Evolutionary conservation across 371 early-diverging fungal genomes (phyloP).

Genomic region (Rhizomucor miehei): DNA sequence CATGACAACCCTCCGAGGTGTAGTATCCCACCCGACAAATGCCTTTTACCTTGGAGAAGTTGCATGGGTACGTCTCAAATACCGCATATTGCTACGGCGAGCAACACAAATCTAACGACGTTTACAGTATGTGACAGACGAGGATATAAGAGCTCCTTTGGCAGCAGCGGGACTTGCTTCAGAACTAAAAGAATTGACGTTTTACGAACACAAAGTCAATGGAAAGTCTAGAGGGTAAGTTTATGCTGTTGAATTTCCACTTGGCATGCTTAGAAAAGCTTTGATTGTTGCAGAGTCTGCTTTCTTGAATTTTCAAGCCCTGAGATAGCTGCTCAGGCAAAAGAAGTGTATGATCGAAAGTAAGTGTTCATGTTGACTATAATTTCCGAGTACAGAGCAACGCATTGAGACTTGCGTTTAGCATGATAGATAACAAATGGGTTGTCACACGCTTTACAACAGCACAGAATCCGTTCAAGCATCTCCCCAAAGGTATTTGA

Average conservation of each 20-base stretch:
- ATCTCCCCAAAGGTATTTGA: slow-evolving; percentile 46
- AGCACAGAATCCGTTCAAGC: slow-evolving; percentile 44
- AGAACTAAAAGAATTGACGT: slow-evolving; percentile 47
- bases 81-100: not conserved
- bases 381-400: not conserved
- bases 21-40: slow-evolving; percentile 31
- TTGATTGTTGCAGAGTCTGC: slow-evolving; percentile 30
- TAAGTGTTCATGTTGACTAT: slow-evolving; percentile 13
- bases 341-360: slow-evolving; percentile 42
- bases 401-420: slow-evolving; percentile 5
- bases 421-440: slow-evolving; percentile 38
- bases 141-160: slow-evolving; percentile 39
- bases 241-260: not conserved
- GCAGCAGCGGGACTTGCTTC: slow-evolving; percentile 34
- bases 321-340: slow-evolving; percentile 38
- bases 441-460: slow-evolving; percentile 34
- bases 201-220: slow-evolving; percentile 63
- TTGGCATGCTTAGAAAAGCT: not conserved
- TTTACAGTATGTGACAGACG: slow-evolving; percentile 54
- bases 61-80: slow-evolving; percentile 40
- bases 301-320: slow-evolving; percentile 46
- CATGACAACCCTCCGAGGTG: slow-evolving; percentile 27
- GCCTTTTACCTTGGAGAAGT: slow-evolving; percentile 49
- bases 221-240: slow-evolving; percentile 63
- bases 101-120: not conserved